Evolutionary conservation across 2,329 filamentous ascomycete species (phyloP), one percentile per base, ranked within the genome.

Genomic region (Fusarium algeriense): DNA sequence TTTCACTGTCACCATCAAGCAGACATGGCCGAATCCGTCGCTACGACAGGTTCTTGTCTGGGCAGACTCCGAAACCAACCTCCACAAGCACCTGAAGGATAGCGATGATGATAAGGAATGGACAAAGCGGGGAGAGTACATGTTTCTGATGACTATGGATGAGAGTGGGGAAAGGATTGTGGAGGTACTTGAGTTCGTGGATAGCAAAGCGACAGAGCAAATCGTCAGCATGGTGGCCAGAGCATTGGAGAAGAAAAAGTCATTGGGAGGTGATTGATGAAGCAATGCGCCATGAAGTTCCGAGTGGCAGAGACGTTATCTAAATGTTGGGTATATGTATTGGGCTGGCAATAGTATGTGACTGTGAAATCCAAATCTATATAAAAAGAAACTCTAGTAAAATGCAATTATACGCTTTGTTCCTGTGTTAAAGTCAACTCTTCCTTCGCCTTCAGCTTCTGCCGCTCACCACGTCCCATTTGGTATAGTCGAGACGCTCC

Each of bases 401-500:
- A 50, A 17, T n/a, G 8, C 12, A 50, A 3, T 6, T 37, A 50
- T 26, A 50, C 48, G 20, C 48, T 50, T 10, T 50, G 32, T 20
- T 50, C 32, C 2, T 37, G 20, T 7, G 48, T 37, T 12, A 50
- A 15, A n/a, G 48, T 57, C 3, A 41, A 34, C 7, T 43, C 40
- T 7, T 20, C 12, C 15, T 49, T 64, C 7, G 38, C 38, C n/a
- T 55, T 55, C 8, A 44, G n/a, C 20, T 20, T 49, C 41, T 37
- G 32, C 19, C n/a, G 13, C 19, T 66, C 61, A 17, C 20, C 52
- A 2, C 52, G 52, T 20, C 61, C 63, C 63, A 66, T 66, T 4
- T 40, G n/a, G 35, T 20, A 66, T 2, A 66, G 34, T 23, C 63
- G 52, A 20, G 61, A 45, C 9, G 63, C 45, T 6, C 63, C 61